Conservation (phyloP, 768 basidiomycete species). For the Russula griseocarnosa region DNA sequence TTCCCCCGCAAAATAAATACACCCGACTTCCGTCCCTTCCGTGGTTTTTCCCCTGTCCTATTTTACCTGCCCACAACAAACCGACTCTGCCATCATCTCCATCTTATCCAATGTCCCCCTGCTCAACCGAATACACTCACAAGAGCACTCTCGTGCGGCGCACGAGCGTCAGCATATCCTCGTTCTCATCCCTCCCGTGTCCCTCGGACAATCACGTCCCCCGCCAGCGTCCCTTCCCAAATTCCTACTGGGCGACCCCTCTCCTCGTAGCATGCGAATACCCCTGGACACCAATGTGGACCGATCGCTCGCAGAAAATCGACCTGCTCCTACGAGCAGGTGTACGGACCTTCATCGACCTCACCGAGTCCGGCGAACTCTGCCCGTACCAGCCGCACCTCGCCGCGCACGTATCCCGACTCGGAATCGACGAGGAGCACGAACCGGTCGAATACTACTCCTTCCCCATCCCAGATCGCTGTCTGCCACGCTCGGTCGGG, state of each 20-base stretch:
- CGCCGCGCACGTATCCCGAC: conserved; percentile 46
- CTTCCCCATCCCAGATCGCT: conserved; percentile 74
- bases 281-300: conserved; percentile 59
- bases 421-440: conserved; percentile 44
- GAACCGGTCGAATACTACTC: conserved; percentile 62
- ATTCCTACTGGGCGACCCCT: conserved; percentile 80
- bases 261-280: conserved; percentile 76
- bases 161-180: neutral
- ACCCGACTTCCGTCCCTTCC: neutral
- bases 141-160: neutral
- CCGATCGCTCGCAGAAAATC: conserved; percentile 51
- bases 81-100: neutral
- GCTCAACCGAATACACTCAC: conserved; percentile 9
- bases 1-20: neutral
- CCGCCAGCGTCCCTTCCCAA: conserved; percentile 62
- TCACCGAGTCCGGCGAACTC: conserved; percentile 78
- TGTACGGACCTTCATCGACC: conserved; percentile 77
- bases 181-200: conserved; percentile 9
- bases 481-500: conserved; percentile 54
- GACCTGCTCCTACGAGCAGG: conserved; percentile 68
- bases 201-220: conserved; percentile 11
- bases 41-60: neutral
- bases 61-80: neutral
- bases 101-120: neutral
- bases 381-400: conserved; percentile 60